Percentiles rank a stretch among this genome's conserved stretches.
Conservation (phyloP, 768 basidiomycete genomes). For the Clitopilus hobsonii region DNA sequence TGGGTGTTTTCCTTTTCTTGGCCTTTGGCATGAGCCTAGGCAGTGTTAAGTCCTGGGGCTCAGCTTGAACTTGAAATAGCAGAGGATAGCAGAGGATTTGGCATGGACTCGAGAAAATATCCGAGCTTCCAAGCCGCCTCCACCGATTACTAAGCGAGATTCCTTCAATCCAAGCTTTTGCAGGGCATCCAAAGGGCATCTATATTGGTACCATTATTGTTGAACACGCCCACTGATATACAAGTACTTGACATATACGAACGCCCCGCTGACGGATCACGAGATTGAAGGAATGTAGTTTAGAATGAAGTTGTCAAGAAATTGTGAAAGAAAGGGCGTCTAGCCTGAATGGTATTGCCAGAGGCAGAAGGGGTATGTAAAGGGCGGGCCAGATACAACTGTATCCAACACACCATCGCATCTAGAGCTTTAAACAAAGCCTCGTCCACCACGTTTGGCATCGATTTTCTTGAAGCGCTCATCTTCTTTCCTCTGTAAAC, state of each 20-base stretch:
- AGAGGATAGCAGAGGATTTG: slow-evolving; percentile 3
- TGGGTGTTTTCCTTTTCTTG: slow-evolving; percentile 26
- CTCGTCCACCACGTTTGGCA: slow-evolving; percentile 78
- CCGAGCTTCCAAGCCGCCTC: neutral
- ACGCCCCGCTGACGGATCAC: neutral
- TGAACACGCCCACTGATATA: neutral
- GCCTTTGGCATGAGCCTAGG: slow-evolving; percentile 28
- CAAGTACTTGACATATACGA: neutral
- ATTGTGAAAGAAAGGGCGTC: slow-evolving; percentile 3
- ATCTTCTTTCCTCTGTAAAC: slow-evolving; percentile 62
- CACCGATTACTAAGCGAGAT: too few relatives aligned
- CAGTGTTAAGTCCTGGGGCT: neutral
- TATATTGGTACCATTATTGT: neutral
- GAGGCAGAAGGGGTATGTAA: slow-evolving; percentile 1
- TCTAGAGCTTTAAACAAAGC: slow-evolving; percentile 59
- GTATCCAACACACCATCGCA: slow-evolving; percentile 15
- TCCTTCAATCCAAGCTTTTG: neutral
- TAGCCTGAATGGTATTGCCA: neutral
- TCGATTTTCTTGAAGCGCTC: slow-evolving; percentile 89
- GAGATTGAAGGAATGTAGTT: neutral
- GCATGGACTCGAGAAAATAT: neutral
- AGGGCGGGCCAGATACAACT: neutral
- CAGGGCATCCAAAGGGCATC: neutral
- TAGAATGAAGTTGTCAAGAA: slow-evolving; percentile 1
- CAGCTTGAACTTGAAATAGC: too few relatives aligned